Percentiles rank a stretch among this genome's conserved stretches.
Evolutionary conservation across 768 basidiomycete species (phyloP).

Genomic region (Suillus ampliporus): DNA sequence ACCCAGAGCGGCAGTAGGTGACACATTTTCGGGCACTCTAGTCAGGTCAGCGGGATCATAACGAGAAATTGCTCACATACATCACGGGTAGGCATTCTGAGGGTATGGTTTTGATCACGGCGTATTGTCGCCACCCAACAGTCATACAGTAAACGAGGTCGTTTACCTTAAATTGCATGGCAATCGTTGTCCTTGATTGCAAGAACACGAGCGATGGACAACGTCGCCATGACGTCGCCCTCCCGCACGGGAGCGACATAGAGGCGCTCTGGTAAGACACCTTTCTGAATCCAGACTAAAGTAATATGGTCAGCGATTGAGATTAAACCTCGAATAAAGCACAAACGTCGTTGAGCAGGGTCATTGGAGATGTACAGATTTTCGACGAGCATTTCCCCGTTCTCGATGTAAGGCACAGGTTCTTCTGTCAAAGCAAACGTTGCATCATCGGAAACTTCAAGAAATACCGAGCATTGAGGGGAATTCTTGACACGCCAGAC

Average conservation of each 20-base stretch:
- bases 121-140: not conserved
- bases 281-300: conserved; percentile 1
- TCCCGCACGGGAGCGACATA: not conserved
- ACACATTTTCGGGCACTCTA: not conserved
- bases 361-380: not conserved
- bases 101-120: not conserved
- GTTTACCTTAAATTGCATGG: not conserved
- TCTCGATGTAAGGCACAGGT: not conserved
- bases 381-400: not conserved
- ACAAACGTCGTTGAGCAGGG: not conserved
- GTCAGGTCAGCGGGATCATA: not conserved
- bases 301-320: not conserved
- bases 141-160: not conserved
- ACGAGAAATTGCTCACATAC: not conserved
- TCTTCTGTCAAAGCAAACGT: conserved; percentile 1
- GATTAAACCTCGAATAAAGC: not conserved
- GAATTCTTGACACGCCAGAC: not conserved
- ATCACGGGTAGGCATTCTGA: not conserved
- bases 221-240: not conserved
- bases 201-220: not conserved
- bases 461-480: not conserved
- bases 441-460: not conserved
- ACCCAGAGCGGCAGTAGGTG: not conserved
- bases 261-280: not conserved
- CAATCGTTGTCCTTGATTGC: not conserved